These are phyloP conservation scores for Amborella trichopoda DNA, from an alignment of 164 flowering plant genomes.

Conservation along the genomic window DNA sequence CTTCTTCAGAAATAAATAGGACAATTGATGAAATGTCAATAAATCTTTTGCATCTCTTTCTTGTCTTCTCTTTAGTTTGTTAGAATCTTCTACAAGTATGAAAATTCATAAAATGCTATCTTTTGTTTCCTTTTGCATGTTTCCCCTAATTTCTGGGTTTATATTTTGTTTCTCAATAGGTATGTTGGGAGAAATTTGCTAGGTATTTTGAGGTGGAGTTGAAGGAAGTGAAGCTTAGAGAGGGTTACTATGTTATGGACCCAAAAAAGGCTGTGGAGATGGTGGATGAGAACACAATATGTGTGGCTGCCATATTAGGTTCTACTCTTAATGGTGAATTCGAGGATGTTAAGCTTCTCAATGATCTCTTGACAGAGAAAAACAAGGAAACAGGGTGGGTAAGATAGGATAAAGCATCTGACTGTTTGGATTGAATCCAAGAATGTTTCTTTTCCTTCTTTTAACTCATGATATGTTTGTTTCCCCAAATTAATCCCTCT, in stretches of 20 bases:
- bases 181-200: conserved; percentile 72
- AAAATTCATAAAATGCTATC: too few species aligned
- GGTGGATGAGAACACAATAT: conserved; percentile 78
- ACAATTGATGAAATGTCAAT: too few species aligned
- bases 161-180: conserved; percentile 11
- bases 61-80: too few species aligned
- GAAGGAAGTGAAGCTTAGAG: conserved; percentile 58
- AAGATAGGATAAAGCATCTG: background rate
- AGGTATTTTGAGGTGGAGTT: conserved; percentile 72
- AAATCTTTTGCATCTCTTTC: too few species aligned
- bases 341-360: conserved; percentile 54
- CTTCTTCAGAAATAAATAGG: too few species aligned
- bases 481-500: too few species aligned
- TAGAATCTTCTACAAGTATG: too few species aligned
- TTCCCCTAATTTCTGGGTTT: too few species aligned
- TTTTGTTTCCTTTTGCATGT: too few species aligned
- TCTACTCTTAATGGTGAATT: conserved; percentile 66
- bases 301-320: conserved; percentile 68
- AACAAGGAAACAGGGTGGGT: conserved; percentile 39
- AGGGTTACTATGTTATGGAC: conserved; percentile 64
- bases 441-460: background rate
- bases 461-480: background rate
- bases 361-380: conserved; percentile 44
- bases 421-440: background rate
- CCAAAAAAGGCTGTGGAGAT: conserved; percentile 58